A percentile compares a stretch with the other conserved stretches of the same genome.
These are phyloP conservation scores for Coemansia sp. DNA, from an alignment of 192 early-diverging fungal species.

Conservation along the genomic window DNA sequence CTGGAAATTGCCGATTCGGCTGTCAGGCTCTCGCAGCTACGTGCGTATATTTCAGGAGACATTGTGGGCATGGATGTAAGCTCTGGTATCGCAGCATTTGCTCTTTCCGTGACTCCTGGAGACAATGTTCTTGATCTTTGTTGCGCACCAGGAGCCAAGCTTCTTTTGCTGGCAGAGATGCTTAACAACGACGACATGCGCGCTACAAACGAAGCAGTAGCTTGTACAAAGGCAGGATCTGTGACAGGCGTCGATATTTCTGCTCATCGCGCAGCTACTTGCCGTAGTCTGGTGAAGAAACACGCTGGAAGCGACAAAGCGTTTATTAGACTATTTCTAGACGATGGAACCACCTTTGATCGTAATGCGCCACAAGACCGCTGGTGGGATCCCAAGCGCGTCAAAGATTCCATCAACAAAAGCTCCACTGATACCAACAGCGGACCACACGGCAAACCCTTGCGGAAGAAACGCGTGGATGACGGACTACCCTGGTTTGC, in stretches of 20 bases:
- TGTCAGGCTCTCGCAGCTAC: constrained; percentile 57
- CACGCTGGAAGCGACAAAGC: constrained; percentile 55
- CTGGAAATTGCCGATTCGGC: constrained; percentile 52
- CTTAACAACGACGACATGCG: constrained; percentile 46
- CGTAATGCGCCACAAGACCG: constrained; percentile 63
- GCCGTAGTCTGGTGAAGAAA: constrained; percentile 74
- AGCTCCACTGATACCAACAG: background rate
- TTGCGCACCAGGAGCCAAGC: constrained; percentile 87
- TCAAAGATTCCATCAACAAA: background rate
- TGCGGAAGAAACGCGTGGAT: background rate
- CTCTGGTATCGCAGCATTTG: constrained; percentile 81
- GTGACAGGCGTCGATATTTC: constrained; percentile 94
- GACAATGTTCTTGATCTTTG: constrained; percentile 92
- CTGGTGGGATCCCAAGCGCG: constrained; percentile 41
- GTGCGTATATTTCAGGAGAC: constrained; percentile 43
- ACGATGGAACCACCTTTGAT: constrained; percentile 83
- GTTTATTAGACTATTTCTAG: constrained; percentile 69
- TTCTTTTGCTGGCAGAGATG: constrained; percentile 79
- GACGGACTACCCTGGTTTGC: constrained; percentile 72
- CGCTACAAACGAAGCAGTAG: background rate
- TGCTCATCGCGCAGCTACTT: constrained; percentile 69
- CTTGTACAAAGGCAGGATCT: constrained; percentile 57
- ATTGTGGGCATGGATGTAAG: constrained; percentile 83
- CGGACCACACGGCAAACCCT: background rate
- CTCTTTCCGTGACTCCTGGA: constrained; percentile 69